Conservation (phyloP, 192 early-diverging fungal species). For the Helicostylum pulchrum region DNA sequence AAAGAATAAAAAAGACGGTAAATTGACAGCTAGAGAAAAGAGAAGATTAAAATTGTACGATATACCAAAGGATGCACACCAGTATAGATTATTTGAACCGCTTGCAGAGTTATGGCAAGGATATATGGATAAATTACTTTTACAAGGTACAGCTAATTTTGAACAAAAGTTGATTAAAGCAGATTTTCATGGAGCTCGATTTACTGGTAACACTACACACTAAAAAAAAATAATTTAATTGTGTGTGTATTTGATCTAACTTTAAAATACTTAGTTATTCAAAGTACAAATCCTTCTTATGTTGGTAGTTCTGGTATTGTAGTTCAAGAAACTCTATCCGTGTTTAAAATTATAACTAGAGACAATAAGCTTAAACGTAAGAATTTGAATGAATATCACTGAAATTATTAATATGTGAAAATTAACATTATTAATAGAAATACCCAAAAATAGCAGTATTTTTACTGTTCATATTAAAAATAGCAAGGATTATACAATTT, state of each 20-base stretch:
- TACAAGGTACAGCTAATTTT: constrained; percentile 18
- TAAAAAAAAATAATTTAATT: neutral
- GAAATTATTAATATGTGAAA: neutral
- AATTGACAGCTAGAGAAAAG: constrained; percentile 63
- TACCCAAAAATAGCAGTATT: constrained; percentile 11
- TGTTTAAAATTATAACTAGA: constrained; percentile 73
- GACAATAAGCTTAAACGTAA: constrained; percentile 61
- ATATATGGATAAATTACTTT: constrained; percentile 66
- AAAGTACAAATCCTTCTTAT: constrained; percentile 74
- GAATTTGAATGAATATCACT: neutral
- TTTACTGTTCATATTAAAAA: constrained; percentile 5
- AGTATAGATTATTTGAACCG: constrained; percentile 67
- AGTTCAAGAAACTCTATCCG: constrained; percentile 86
- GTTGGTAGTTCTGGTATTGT: constrained; percentile 78
- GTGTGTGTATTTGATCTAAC: no score
- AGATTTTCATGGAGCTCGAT: constrained; percentile 80
- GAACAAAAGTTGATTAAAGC: constrained; percentile 67
- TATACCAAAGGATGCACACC: constrained; percentile 54
- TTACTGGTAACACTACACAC: constrained; percentile 53
- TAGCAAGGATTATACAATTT: constrained; percentile 7
- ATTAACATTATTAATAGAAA: neutral
- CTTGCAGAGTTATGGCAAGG: constrained; percentile 74
- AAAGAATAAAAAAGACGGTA: constrained; percentile 3
- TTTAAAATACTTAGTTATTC: constrained; percentile 46
- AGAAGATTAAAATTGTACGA: constrained; percentile 59